Conservation (phyloP, 768 basidiomycete genomes). For the Hygrocybe punicea region DNA sequence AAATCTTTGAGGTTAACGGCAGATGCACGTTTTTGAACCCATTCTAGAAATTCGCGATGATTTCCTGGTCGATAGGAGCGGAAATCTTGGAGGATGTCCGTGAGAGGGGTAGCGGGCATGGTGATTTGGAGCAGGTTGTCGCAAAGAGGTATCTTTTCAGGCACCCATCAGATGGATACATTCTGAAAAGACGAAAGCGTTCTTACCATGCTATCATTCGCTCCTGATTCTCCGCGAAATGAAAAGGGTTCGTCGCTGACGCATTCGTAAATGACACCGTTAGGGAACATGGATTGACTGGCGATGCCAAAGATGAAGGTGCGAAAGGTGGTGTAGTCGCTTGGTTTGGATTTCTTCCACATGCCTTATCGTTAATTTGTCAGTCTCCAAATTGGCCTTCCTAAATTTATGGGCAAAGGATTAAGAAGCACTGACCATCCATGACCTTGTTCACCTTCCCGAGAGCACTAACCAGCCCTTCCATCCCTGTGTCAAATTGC, state of each 20-base stretch:
- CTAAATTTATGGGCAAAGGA: background rate
- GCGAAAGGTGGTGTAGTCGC: constrained; percentile 30
- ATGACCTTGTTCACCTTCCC: background rate
- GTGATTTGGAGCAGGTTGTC: constrained; percentile 33
- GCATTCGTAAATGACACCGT: constrained; percentile 33
- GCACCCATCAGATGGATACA: background rate
- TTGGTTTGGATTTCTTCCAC: constrained; percentile 29
- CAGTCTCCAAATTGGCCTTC: background rate
- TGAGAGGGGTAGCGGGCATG: constrained; percentile 28
- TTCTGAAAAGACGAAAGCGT: background rate
- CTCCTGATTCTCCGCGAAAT: constrained; percentile 33
- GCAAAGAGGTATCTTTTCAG: constrained; percentile 29
- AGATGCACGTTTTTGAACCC: constrained; percentile 17
- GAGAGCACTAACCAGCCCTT: background rate
- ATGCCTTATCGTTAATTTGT: constrained; percentile 10
- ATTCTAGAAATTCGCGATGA: constrained; percentile 28
- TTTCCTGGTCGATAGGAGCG: constrained; percentile 29
- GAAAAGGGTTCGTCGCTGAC: constrained; percentile 29
- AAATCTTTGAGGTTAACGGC: constrained; percentile 18
- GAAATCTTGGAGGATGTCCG: constrained; percentile 31
- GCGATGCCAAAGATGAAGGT: constrained; percentile 36
- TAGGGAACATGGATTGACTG: constrained; percentile 30
- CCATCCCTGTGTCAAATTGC: background rate
- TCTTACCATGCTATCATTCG: constrained; percentile 21
- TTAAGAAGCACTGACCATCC: background rate